Percentiles rank a stretch among this genome's conserved stretches.
phyloP scores from a whole-genome alignment of 768 basidiomycete genomes.

The Neoboletus magnificus region DNA sequence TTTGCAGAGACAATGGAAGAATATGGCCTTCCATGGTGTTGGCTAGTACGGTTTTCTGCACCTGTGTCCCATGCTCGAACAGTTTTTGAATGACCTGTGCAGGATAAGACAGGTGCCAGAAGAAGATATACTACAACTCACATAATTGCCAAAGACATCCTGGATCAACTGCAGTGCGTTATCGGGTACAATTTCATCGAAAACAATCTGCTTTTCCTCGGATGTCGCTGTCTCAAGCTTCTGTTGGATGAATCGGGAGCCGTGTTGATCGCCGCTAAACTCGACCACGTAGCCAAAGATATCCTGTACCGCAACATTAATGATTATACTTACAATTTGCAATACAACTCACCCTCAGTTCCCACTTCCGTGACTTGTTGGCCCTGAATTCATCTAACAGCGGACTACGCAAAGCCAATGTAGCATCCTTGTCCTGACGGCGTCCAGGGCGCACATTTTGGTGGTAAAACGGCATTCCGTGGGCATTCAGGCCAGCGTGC shows the following conservation, averaged over 20 bases:
- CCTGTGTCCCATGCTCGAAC: slow-evolving; percentile 79
- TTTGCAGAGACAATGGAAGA: slow-evolving; percentile 74
- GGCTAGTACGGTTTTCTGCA: slow-evolving; percentile 69
- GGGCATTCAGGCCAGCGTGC: slow-evolving; percentile 32
- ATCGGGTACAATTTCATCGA: slow-evolving; percentile 82
- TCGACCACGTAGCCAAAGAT: slow-evolving; percentile 83
- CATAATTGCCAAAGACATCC: slow-evolving; percentile 97
- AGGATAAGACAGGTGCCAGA: slow-evolving; percentile 5
- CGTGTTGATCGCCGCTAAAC: slow-evolving; percentile 92
- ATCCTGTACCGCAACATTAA: slow-evolving; percentile 50
- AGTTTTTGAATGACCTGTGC: slow-evolving; percentile 87
- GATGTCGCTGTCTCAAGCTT: slow-evolving; percentile 72
- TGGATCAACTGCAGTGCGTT: slow-evolving; percentile 75
- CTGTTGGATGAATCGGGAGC: slow-evolving; percentile 97
- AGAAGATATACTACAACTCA: slow-evolving; percentile 35
- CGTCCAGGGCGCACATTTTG: slow-evolving; percentile 43
- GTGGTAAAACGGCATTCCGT: slow-evolving; percentile 35
- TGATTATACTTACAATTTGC: not conserved
- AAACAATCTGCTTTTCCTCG: slow-evolving; percentile 77
- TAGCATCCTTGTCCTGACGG: slow-evolving; percentile 40
- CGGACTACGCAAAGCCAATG: slow-evolving; percentile 56
- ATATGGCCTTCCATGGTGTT: slow-evolving; percentile 76
- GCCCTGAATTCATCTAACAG: slow-evolving; percentile 82
- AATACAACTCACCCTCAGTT: slow-evolving; percentile 56
- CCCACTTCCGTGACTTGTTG: slow-evolving; percentile 79